Evolutionary conservation across 1,284 basidiomycete species (phyloP), one percentile per base, ranked within the genome.

Genomic region (Peniophora sp.): DNA sequence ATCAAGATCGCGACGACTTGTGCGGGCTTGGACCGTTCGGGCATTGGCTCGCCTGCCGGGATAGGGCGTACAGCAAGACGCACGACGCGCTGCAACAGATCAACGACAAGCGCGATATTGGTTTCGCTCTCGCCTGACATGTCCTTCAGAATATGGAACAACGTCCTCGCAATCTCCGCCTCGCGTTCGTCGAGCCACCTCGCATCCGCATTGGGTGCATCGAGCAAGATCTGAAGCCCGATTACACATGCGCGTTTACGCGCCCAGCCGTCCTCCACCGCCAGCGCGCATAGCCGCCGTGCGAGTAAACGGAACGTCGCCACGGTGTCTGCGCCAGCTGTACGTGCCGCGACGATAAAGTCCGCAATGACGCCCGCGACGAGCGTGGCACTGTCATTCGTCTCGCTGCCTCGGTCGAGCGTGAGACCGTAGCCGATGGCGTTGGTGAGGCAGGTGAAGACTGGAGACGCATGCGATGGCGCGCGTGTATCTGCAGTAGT

Each of bases 81-180:
- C 50, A 99, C 73, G 48, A 98, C 83, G 50, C 79, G 77, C 52
- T 83, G 79, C 50, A 99, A 74, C 27, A 93, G 85, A 50, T 89
- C 83, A 23, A 85, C 74, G 36, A 97, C 89, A 48, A 87, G 81
- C 36, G 86, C 81, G 34, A 94, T 81, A 58, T 95, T 86, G 20
- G 81, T 80, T 0, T 93, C 91, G 41, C 94, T 79, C 58, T 99
- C 95, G 57, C 83, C 81, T 0, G 97, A 95, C 64, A 97, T 89
- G 64, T 99, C 96, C 65, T 99, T 98, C 48, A 99, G 75, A 55
- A 96, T 89, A 63, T 95, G 95, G 45, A 99, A 73, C 32, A 99
- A 77, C 3, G 91, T 94, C 45, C 95, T 86, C 48, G 95, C 82
- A 56, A 97, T 84, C 60, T 99, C 96, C 44, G 92, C 78, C 65